Evolutionary conservation across 345 rosid species (phyloP).

Genomic region (Moringa oleifera): DNA sequence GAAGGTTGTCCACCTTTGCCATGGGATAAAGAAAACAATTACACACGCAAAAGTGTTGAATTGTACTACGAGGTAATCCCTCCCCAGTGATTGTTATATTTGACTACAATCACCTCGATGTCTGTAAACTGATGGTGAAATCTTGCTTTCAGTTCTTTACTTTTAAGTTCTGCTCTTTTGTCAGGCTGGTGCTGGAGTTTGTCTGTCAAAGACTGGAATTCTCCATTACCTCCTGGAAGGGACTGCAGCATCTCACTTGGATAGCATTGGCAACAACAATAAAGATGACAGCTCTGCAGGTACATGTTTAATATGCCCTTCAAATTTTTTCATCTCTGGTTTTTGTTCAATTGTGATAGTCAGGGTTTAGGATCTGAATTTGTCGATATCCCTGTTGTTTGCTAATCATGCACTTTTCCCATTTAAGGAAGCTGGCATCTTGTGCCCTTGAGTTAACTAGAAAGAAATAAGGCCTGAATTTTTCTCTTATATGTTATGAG

Average conservation of each 20-base stretch:
- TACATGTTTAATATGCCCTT: slow-evolving; percentile 13
- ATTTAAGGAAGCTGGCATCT: background rate
- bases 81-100: background rate
- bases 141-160: background rate
- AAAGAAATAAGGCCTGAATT: background rate
- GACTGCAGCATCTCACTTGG: slow-evolving; percentile 66
- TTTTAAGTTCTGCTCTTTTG: slow-evolving; percentile 11
- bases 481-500: background rate
- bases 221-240: slow-evolving; percentile 72
- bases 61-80: slow-evolving; percentile 73
- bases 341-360: slow-evolving; percentile 1
- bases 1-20: slow-evolving; percentile 63
- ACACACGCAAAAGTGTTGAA: slow-evolving; percentile 69
- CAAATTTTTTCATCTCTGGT: background rate
- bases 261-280: slow-evolving; percentile 38
- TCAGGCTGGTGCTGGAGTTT: slow-evolving; percentile 57
- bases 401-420: background rate
- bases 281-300: slow-evolving; percentile 26
- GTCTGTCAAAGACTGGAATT: slow-evolving; percentile 46
- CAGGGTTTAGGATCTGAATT: background rate
- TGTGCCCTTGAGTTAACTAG: background rate
- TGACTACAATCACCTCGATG: background rate
- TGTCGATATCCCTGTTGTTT: background rate
- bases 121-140: too few species aligned
- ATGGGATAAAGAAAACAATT: slow-evolving; percentile 68